phyloP scores from a whole-genome alignment of 2,329 filamentous ascomycete species.

The Fusarium phyllophilum region DNA sequence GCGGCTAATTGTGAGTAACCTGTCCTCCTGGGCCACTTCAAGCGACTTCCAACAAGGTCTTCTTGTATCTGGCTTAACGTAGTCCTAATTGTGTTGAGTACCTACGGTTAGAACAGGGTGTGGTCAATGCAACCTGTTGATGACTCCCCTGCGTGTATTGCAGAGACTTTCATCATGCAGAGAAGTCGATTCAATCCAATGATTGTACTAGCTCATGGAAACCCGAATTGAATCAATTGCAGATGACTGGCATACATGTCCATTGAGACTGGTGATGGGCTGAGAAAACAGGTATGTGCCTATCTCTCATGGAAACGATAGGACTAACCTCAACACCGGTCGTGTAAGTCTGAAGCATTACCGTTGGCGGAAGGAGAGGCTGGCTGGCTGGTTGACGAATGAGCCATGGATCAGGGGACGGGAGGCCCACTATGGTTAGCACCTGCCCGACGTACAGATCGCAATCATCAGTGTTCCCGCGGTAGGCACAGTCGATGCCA shows the following conservation, averaged over 20 bases:
- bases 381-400: slow-evolving; percentile 11
- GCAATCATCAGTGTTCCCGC: slow-evolving; percentile 11
- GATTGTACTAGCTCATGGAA: neutral
- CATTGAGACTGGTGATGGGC: neutral
- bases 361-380: slow-evolving; percentile 16
- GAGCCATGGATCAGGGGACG: slow-evolving; percentile 17
- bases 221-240: neutral
- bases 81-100: neutral
- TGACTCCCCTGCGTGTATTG: neutral
- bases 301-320: neutral
- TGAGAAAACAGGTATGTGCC: neutral
- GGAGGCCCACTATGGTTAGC: slow-evolving; percentile 26
- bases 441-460: slow-evolving; percentile 31
- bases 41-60: neutral
- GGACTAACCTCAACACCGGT: neutral
- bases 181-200: slow-evolving; percentile 1
- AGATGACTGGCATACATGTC: neutral
- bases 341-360: slow-evolving; percentile 17
- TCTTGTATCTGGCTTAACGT: slow-evolving; percentile 9
- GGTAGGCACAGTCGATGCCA: neutral
- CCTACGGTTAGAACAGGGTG: slow-evolving; percentile 34
- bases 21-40: slow-evolving; percentile 3
- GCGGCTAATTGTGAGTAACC: slow-evolving; percentile 27
- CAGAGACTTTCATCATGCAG: neutral
- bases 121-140: slow-evolving; percentile 40